Evolutionary conservation across 2,329 filamentous ascomycete species (phyloP).

Genomic region (Aspergillus proliferans): DNA sequence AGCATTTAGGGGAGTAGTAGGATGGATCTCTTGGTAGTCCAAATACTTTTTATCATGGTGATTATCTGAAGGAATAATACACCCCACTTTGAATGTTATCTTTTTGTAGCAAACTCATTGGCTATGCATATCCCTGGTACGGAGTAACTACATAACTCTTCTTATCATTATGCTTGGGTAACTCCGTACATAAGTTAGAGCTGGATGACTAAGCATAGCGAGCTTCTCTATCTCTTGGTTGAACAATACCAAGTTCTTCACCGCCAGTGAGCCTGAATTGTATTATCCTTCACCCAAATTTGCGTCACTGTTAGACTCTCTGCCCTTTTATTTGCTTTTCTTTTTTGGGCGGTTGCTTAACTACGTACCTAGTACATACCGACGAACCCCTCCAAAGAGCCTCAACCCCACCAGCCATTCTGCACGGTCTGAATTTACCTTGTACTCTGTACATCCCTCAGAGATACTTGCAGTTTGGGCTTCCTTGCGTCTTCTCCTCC

Average conservation of each 20-base stretch:
- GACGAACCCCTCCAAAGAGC: constrained; percentile 19
- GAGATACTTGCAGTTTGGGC: constrained; percentile 7
- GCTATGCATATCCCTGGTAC: too few relatives aligned
- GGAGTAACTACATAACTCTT: too few relatives aligned
- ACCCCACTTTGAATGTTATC: too few relatives aligned
- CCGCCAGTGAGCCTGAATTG: constrained; percentile 1
- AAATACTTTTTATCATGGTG: too few relatives aligned
- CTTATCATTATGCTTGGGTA: too few relatives aligned
- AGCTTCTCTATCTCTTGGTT: neutral
- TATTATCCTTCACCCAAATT: constrained; percentile 6
- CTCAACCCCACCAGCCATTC: constrained; percentile 23
- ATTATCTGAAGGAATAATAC: too few relatives aligned
- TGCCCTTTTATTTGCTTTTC: constrained; percentile 2
- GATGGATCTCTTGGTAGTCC: too few relatives aligned
- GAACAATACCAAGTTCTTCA: constrained; percentile 3
- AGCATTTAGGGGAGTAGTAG: too few relatives aligned
- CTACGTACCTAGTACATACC: constrained; percentile 9
- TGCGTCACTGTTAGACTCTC: constrained; percentile 6
- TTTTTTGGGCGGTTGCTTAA: neutral
- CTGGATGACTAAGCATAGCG: too few relatives aligned
- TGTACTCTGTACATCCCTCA: constrained; percentile 4
- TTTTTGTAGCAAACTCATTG: too few relatives aligned
- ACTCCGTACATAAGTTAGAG: too few relatives aligned
- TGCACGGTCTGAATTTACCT: constrained; percentile 6
- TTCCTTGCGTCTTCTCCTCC: constrained; percentile 1